Base-by-base conservation (phyloP, 805 yeast species). In the Diddensiella transvaalensis region DNA sequence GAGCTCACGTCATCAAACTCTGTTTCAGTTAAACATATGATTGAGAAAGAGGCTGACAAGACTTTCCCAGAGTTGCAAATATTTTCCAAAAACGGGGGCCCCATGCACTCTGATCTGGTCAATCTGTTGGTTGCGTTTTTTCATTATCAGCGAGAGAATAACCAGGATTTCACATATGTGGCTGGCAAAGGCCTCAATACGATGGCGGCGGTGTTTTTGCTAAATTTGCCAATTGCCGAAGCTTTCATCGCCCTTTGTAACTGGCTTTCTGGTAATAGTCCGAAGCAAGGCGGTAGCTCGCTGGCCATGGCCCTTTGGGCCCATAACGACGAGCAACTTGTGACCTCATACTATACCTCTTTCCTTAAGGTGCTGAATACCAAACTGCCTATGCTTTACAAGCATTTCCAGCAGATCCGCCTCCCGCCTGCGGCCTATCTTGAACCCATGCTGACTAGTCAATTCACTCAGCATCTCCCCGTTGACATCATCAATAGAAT, bases 401-500 rank as follows among this genome's bases (percentile, higher is more conserved):
- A 71, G 8, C 87, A 83, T 59, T 77, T 85, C 58, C 60, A 68
- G 30, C 60, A 68, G 10, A 61, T 73, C 13, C 67, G 67, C 6
- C 52, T 83, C 24, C 48, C 61, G 3, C 71, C 82, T 2, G 48
- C 65, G 2, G 72, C 67, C 3, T 75, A 76, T 46, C 60, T 83
- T 3, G 69, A 65, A 21, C 68, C 73, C 2, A 56, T 79, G 44
- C 53, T 80, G 2, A 44, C 47, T 21, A 57, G 76, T 18, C 65
- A 71, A 8, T 77, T 82, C 57, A 60, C 80, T 1, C 65, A 69
- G 43, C 68, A 72, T 22, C 58, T 81, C 39, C 60, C 70, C 10
- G 63, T 77, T 41, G 82, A 80, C 29, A 62, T 74, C 1, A 61
- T 76, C 4, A 66, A 73, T 22, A 72, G 79, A 13, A 54, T 83